These are phyloP conservation scores for Astrothelium subdiscretum DNA, from an alignment of 495 filamentous ascomycete genomes.

Conservation along the genomic window DNA sequence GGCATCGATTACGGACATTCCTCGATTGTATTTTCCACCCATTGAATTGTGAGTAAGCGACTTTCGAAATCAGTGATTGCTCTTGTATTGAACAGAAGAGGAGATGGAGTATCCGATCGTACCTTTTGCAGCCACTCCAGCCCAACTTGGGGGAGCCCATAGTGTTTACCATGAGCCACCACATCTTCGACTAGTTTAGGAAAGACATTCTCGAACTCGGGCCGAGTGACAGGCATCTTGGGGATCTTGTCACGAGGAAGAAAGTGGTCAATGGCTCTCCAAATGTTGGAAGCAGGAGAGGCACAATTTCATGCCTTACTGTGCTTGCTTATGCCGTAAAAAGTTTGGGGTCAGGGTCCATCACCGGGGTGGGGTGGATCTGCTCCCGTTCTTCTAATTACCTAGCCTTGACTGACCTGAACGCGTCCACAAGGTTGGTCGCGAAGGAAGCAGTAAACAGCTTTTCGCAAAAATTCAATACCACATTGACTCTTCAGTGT, in stretches of 20 bases:
- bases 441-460: too few species aligned
- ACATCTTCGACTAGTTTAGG: constrained; percentile 68
- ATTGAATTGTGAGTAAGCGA: constrained; percentile 66
- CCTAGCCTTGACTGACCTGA: too few species aligned
- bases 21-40: constrained; percentile 96
- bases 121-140: constrained; percentile 85
- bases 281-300: not conserved
- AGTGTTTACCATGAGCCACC: constrained; percentile 58
- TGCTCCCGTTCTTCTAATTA: too few species aligned
- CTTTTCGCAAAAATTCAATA: too few species aligned
- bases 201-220: constrained; percentile 84
- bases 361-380: too few species aligned
- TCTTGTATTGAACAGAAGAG: not conserved
- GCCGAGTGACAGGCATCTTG: constrained; percentile 47
- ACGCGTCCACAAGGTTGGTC: too few species aligned
- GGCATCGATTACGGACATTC: constrained; percentile 94
- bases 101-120: constrained; percentile 11
- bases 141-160: constrained; percentile 70
- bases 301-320: not conserved
- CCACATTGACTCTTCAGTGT: too few species aligned
- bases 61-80: constrained; percentile 9
- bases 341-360: too few species aligned
- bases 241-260: not conserved
- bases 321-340: too few species aligned
- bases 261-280: not conserved